These are phyloP conservation scores for Aspergillus costaricaensis DNA, from an alignment of 2,329 filamentous ascomycete genomes.

Conservation along the genomic window DNA sequence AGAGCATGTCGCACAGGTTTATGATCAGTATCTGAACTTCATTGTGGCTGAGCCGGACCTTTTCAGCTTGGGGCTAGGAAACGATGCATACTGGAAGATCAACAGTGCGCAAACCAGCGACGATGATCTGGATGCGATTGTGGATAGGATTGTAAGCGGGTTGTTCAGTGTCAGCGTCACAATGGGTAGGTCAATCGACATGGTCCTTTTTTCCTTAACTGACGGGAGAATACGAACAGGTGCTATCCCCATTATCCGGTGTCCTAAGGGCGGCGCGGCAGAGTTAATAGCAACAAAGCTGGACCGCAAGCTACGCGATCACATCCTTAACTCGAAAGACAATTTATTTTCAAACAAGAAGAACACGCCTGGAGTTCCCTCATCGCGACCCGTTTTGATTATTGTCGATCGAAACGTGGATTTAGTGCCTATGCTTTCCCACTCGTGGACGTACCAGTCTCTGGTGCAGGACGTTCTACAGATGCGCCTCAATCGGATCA, in stretches of 20 bases:
- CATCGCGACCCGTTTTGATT: slow-evolving; percentile 83
- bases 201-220: background rate
- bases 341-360: slow-evolving; percentile 82
- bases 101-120: slow-evolving; percentile 92
- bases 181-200: slow-evolving; percentile 66
- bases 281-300: slow-evolving; percentile 93
- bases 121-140: slow-evolving; percentile 79
- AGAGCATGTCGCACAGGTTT: slow-evolving; percentile 88
- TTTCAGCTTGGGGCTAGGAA: slow-evolving; percentile 90
- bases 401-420: slow-evolving; percentile 96
- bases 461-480: slow-evolving; percentile 76
- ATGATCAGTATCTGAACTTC: slow-evolving; percentile 96
- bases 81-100: slow-evolving; percentile 92
- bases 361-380: slow-evolving; percentile 63
- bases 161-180: slow-evolving; percentile 99
- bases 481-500: slow-evolving; percentile 90
- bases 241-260: slow-evolving; percentile 92
- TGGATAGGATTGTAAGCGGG: slow-evolving; percentile 91
- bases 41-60: slow-evolving; percentile 93
- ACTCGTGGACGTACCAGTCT: slow-evolving; percentile 90
- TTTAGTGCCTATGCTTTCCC: slow-evolving; percentile 96
- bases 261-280: slow-evolving; percentile 86
- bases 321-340: slow-evolving; percentile 96
- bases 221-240: slow-evolving; percentile 51
- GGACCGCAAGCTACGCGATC: slow-evolving; percentile 92